phyloP scores from a whole-genome alignment of 805 yeast genomes.

The Henningerozyma blattae region DNA sequence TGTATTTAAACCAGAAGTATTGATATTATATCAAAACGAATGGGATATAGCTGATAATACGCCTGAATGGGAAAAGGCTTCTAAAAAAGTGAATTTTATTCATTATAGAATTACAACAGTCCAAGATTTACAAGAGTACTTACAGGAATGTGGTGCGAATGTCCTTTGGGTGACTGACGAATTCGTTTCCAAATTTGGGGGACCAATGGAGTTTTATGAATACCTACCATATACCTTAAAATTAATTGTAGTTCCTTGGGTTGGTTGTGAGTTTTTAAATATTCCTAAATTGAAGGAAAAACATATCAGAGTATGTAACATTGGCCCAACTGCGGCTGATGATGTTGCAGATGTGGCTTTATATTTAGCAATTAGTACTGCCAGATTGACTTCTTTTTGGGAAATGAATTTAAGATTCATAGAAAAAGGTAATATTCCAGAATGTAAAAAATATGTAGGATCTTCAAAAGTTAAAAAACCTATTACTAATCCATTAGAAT shows the following conservation, averaged over 20 bases:
- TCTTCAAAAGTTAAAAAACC: not conserved
- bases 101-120: constrained; percentile 31
- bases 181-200: constrained; percentile 34
- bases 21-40: constrained; percentile 22
- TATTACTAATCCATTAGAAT: constrained; percentile 1
- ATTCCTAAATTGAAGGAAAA: constrained; percentile 30
- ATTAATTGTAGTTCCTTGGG: constrained; percentile 44
- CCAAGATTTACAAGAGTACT: constrained; percentile 30
- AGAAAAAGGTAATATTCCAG: constrained; percentile 32
- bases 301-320: constrained; percentile 47
- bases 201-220: constrained; percentile 32
- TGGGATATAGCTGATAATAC: constrained; percentile 37
- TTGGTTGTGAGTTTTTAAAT: constrained; percentile 47
- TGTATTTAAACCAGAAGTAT: constrained; percentile 18
- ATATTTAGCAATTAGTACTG: constrained; percentile 43
- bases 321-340: constrained; percentile 44
- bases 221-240: constrained; percentile 36
- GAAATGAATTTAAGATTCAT: constrained; percentile 29
- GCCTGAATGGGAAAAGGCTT: constrained; percentile 35
- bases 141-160: constrained; percentile 30
- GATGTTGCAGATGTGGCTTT: constrained; percentile 69
- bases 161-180: constrained; percentile 48
- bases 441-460: constrained; percentile 31
- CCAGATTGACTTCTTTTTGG: constrained; percentile 43
- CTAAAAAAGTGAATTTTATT: constrained; percentile 27